phyloP scores from a whole-genome alignment of 208 protist genomes.

The Tetramitus jugosus region DNA sequence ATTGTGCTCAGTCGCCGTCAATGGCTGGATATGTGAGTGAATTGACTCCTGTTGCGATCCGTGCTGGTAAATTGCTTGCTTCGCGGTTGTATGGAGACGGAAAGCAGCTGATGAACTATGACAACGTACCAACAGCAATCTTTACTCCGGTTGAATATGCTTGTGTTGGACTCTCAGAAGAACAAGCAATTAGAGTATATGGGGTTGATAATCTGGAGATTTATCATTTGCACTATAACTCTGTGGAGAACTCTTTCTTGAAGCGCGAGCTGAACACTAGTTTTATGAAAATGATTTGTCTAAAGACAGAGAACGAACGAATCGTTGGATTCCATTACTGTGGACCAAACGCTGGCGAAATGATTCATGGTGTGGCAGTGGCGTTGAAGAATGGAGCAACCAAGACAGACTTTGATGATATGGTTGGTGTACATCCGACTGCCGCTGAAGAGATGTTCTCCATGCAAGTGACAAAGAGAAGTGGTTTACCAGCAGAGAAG shows the following conservation, averaged over 20 bases:
- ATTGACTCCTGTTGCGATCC: conserved; percentile 75
- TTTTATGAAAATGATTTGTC: conserved; percentile 15
- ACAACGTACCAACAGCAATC: conserved; percentile 62
- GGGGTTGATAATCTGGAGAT: conserved; percentile 65
- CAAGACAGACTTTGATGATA: conserved; percentile 81
- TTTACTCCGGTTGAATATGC: conserved; percentile 84
- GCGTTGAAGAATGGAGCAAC: conserved; percentile 77
- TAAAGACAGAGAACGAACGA: neutral
- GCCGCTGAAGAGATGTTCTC: conserved; percentile 67
- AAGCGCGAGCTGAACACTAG: neutral
- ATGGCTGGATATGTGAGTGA: conserved; percentile 40
- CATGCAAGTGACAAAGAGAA: conserved; percentile 74
- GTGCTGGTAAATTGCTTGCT: conserved; percentile 57
- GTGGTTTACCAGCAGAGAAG: neutral
- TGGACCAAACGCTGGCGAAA: conserved; percentile 65
- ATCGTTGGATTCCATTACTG: conserved; percentile 75
- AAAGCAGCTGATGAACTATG: conserved; percentile 51
- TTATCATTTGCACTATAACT: neutral
- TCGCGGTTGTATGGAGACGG: conserved; percentile 43
- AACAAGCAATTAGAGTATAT: conserved; percentile 55
- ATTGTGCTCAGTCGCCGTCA: no score
- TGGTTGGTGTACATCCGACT: conserved; percentile 91
- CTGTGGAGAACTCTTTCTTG: neutral
- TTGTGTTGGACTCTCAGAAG: conserved; percentile 57
- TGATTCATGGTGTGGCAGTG: conserved; percentile 74